These are phyloP conservation scores for Porogramme epimiltina DNA, from an alignment of 1,284 basidiomycete species.

Conservation along the genomic window DNA sequence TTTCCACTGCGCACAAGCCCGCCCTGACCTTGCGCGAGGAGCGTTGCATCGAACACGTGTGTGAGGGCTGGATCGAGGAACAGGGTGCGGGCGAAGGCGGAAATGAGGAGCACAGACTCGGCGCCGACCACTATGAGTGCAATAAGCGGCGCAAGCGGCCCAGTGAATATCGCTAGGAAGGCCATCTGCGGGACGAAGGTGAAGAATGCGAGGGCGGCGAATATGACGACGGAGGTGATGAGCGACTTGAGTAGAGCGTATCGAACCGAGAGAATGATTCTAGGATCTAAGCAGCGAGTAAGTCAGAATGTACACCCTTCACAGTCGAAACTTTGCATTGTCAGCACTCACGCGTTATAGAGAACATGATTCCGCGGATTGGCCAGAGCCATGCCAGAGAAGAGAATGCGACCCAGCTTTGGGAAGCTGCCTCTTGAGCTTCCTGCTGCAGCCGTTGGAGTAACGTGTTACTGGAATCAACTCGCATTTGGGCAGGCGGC, in stretches of 20 bases:
- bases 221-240: slow-evolving; percentile 43
- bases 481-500: no score
- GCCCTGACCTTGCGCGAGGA: slow-evolving; percentile 36
- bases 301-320: neutral
- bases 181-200: slow-evolving; percentile 73
- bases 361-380: slow-evolving; percentile 29
- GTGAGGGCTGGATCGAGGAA: slow-evolving; percentile 46
- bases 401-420: slow-evolving; percentile 22
- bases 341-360: slow-evolving; percentile 25
- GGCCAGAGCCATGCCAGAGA: slow-evolving; percentile 37
- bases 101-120: slow-evolving; percentile 42
- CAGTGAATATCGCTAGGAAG: slow-evolving; percentile 62
- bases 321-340: neutral
- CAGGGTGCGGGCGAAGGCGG: slow-evolving; percentile 48
- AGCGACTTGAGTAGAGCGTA: slow-evolving; percentile 43
- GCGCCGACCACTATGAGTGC: slow-evolving; percentile 38
- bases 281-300: slow-evolving; percentile 24
- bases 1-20: slow-evolving; percentile 38
- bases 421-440: slow-evolving; percentile 17
- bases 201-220: slow-evolving; percentile 55
- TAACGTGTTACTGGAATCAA: no score
- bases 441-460: slow-evolving; percentile 17
- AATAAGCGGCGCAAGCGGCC: slow-evolving; percentile 50
- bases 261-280: slow-evolving; percentile 37
- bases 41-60: slow-evolving; percentile 48